Conservation (phyloP, 2,329 filamentous ascomycete species). For the Penicillium olsonii region DNA sequence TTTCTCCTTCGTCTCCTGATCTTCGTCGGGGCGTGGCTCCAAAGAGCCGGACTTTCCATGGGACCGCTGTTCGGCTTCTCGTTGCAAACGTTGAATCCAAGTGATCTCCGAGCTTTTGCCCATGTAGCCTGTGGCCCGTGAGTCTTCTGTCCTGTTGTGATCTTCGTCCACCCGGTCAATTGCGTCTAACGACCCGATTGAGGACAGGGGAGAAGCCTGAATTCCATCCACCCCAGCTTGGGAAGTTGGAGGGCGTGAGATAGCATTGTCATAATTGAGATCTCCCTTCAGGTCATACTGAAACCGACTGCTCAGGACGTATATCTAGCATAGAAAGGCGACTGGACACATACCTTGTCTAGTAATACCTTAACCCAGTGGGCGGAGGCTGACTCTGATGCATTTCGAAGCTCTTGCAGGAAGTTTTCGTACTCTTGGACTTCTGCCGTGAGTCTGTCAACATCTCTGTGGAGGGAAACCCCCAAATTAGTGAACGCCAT, state of each 20-base stretch:
- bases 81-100: constrained; percentile 13
- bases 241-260: neutral
- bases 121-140: constrained; percentile 13
- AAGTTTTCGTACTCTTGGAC: constrained; percentile 9
- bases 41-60: neutral
- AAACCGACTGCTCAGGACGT: neutral
- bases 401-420: constrained; percentile 4
- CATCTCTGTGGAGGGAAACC: neutral
- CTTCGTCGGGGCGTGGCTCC: neutral
- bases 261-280: neutral
- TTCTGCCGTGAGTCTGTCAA: constrained; percentile 1
- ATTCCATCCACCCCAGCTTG: neutral
- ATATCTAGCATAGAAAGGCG: neutral
- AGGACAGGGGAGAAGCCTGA: neutral
- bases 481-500: neutral
- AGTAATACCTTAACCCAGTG: constrained; percentile 4
- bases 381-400: neutral
- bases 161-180: constrained; percentile 15
- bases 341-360: neutral
- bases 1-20: neutral
- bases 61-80: neutral
- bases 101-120: constrained; percentile 19
- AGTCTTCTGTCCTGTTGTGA: constrained; percentile 8
- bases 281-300: neutral
- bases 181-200: constrained; percentile 11